Evolutionary conservation across 2,329 filamentous ascomycete species (phyloP), one percentile per base, ranked within the genome.

Genomic region (Paraphaeosphaeria minitans): DNA sequence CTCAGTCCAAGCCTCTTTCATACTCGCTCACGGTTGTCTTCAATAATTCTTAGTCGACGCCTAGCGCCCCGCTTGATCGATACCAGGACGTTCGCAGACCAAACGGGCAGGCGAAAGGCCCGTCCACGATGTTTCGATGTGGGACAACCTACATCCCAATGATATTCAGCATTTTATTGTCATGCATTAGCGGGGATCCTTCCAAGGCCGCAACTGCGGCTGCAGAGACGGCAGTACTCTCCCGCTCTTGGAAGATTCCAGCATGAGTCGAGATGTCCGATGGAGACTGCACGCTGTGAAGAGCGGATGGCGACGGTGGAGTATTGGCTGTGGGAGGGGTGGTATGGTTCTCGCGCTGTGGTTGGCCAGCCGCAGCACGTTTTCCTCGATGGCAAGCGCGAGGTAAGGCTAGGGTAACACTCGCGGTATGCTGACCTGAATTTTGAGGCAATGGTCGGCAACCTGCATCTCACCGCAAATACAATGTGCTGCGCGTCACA

Each of bases 291-390:
- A 14, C 13, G 48, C 48, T 22, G 29, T 37, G 29, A 21, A 33
- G 35, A n/a, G n/a, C 21, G 27, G 41, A 43, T 13, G 4, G 21
- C 41, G 45, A 47, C 14, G 24, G 8, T 37, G 41, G 42, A 37
- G 41, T 35, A 53, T 46, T 16, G 51, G 27, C 19, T 27, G 6
- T 33, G 33, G 6, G 24, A 46, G 31, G 50, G 55, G 56, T 58
- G 10, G 56, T 54, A 50, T 12, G 16, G 48, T 21, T 21, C 19
- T n/a, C 21, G 43, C 19, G 13, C 8, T 37, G 19, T 50, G 56
- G 46, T 58, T 54, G 43, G 50, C 39, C 24, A 50, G 9, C 29
- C 19, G 33, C 48, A 51, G 12, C 47, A 39, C 31, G 13, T 39
- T 29, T 41, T 16, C 22, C 10, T 21, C 29, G n/a, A 16, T 21